Conservation (phyloP, 177 flowering plant genomes). For the Vitis hybrid region DNA sequence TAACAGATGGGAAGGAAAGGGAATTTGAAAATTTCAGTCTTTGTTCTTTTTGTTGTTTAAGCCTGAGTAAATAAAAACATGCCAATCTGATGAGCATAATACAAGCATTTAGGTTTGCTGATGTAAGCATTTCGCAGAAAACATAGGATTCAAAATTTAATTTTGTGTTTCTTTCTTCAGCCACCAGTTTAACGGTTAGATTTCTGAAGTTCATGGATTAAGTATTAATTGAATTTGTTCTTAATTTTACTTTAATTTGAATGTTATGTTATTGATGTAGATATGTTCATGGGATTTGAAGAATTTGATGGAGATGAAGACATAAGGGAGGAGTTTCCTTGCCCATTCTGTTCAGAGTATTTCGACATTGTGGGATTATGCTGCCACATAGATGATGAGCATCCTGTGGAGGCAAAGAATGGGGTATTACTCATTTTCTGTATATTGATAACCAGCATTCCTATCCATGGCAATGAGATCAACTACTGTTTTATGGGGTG, state of each 20-base stretch:
- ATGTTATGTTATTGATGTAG: slow-evolving; percentile 36
- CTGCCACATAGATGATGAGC: slow-evolving; percentile 92
- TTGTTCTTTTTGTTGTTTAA: not conserved
- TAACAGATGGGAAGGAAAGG: not conserved
- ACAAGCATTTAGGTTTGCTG: not conserved
- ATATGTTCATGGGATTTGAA: slow-evolving; percentile 66
- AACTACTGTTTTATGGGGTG: no score
- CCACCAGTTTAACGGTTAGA: not conserved
- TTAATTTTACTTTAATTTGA: slow-evolving; percentile 2
- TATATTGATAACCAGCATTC: not conserved
- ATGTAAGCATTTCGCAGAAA: not conserved
- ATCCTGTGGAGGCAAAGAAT: slow-evolving; percentile 70
- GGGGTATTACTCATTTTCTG: slow-evolving; percentile 52
- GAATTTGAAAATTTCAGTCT: not conserved
- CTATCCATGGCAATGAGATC: not conserved
- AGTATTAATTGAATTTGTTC: not conserved
- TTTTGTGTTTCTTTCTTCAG: not conserved
- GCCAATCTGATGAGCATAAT: not conserved
- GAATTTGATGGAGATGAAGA: slow-evolving; percentile 79
- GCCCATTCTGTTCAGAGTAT: slow-evolving; percentile 80
- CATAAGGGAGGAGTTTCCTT: slow-evolving; percentile 60
- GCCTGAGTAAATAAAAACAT: not conserved
- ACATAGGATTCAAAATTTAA: not conserved
- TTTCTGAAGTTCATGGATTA: not conserved
- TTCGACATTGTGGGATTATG: slow-evolving; percentile 86